Evolutionary conservation across 169 alveolate species (phyloP).

Genomic region (Theileria sp.): DNA sequence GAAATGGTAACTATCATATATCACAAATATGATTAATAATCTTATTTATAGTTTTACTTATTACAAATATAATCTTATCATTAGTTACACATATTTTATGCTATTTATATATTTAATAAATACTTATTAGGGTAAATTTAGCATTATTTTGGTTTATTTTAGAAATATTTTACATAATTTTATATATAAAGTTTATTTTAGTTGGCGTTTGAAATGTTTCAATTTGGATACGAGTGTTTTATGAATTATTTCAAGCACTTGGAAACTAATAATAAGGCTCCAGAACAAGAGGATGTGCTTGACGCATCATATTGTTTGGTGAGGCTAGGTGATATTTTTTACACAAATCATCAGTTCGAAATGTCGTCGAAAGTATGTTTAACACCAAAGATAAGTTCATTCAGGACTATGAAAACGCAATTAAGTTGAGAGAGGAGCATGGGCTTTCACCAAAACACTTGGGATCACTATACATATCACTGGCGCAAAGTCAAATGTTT

Average conservation of each 20-base stretch:
- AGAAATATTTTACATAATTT: neutral
- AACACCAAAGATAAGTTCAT: neutral
- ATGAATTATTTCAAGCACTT: slow-evolving; percentile 17
- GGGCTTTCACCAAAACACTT: slow-evolving; percentile 30
- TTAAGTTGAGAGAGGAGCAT: slow-evolving; percentile 47
- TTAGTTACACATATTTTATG: neutral
- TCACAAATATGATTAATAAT: neutral
- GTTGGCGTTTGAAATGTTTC: slow-evolving; percentile 65
- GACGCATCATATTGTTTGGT: slow-evolving; percentile 66
- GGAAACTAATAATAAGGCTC: slow-evolving; percentile 26
- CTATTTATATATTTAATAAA: too few relatives aligned
- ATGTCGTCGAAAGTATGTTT: slow-evolving; percentile 41
- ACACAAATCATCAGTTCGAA: slow-evolving; percentile 54
- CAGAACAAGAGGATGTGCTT: slow-evolving; percentile 25
- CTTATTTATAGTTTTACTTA: neutral
- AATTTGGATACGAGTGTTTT: slow-evolving; percentile 48
- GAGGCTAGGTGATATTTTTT: slow-evolving; percentile 63
- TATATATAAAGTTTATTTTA: neutral
- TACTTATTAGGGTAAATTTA: neutral
- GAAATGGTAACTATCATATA: slow-evolving; percentile 32
- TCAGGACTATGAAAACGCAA: slow-evolving; percentile 54
- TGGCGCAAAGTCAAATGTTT: slow-evolving; percentile 65
- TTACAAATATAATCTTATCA: too few relatives aligned
- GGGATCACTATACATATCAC: slow-evolving; percentile 59
- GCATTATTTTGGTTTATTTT: too few relatives aligned